phyloP scores from a whole-genome alignment of 2,329 filamentous ascomycete species.

The Pochonia chlamydosporia region DNA sequence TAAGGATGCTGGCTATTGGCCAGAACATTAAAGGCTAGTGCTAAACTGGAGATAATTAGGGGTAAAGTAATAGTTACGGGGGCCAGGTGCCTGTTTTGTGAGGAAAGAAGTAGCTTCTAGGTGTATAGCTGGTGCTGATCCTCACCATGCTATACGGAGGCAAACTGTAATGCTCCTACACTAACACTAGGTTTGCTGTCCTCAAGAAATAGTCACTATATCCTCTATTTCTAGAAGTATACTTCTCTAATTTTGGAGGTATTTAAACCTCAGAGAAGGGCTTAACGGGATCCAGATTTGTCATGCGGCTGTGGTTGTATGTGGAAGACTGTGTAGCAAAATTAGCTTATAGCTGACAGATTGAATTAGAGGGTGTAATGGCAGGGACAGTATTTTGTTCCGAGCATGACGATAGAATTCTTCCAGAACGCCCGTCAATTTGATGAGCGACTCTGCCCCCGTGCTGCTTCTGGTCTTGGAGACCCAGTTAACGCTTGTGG shows the following conservation, averaged over 20 bases:
- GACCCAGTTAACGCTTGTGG: no score
- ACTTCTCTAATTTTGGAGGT: conserved; percentile 1
- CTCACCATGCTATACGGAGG: not conserved
- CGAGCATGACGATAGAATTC: no score
- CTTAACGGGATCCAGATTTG: conserved; percentile 3
- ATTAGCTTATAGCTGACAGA: not conserved
- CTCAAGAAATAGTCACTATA: not conserved
- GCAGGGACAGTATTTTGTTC: no score
- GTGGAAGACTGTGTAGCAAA: not conserved
- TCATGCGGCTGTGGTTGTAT: not conserved
- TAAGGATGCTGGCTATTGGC: not conserved
- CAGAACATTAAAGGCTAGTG: no score
- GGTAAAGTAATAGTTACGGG: not conserved
- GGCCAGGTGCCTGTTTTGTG: not conserved
- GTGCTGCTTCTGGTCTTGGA: no score
- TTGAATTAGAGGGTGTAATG: no score
- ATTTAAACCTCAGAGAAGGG: not conserved
- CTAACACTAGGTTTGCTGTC: not conserved
- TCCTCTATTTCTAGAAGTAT: not conserved
- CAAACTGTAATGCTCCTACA: conserved; percentile 1
- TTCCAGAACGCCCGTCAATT: no score
- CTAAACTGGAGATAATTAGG: not conserved
- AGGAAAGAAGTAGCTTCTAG: not conserved
- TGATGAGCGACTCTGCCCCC: no score
- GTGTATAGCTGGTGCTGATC: not conserved